phyloP scores from a whole-genome alignment of 2,329 filamentous ascomycete species.

The Ceratocystis harringtonii region DNA sequence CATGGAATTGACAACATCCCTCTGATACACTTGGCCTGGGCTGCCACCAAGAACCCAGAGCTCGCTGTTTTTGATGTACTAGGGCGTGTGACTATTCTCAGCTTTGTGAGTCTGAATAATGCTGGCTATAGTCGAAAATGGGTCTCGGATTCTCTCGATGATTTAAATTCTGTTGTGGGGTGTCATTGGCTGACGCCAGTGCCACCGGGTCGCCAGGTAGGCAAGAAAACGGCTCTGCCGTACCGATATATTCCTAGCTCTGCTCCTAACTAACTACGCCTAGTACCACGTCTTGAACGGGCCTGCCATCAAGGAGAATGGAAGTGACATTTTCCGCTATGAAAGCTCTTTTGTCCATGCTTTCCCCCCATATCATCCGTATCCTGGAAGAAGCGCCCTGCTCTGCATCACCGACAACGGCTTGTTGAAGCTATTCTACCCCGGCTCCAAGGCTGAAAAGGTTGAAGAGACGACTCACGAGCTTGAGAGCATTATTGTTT shows the following conservation, averaged over 20 bases:
- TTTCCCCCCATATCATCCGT: conserved; percentile 58
- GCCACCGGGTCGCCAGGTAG: conserved; percentile 30
- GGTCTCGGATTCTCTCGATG: conserved; percentile 54
- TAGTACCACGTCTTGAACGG: conserved; percentile 33
- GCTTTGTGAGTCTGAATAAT: conserved; percentile 59
- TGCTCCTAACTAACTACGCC: not conserved
- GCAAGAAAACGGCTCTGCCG: no score
- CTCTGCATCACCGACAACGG: conserved; percentile 64
- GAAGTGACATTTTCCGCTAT: conserved; percentile 46
- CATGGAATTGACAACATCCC: conserved; percentile 47
- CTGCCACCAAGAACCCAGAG: conserved; percentile 54
- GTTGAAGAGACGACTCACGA: conserved; percentile 61
- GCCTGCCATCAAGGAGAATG: conserved; percentile 47
- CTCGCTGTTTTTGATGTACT: conserved; percentile 68
- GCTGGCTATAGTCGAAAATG: conserved; percentile 47
- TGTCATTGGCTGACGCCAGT: conserved; percentile 67
- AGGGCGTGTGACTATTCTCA: conserved; percentile 62
- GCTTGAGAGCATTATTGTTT: conserved; percentile 55
- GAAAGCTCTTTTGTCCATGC: conserved; percentile 50
- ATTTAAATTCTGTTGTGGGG: conserved; percentile 64
- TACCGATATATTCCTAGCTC: no score
- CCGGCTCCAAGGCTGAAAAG: conserved; percentile 50
- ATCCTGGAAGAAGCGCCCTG: conserved; percentile 54
- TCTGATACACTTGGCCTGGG: conserved; percentile 73
- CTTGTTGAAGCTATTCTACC: conserved; percentile 59